These are phyloP conservation scores for Xanthoconium separans DNA, from an alignment of 1,284 basidiomycete genomes.

Conservation along the genomic window DNA sequence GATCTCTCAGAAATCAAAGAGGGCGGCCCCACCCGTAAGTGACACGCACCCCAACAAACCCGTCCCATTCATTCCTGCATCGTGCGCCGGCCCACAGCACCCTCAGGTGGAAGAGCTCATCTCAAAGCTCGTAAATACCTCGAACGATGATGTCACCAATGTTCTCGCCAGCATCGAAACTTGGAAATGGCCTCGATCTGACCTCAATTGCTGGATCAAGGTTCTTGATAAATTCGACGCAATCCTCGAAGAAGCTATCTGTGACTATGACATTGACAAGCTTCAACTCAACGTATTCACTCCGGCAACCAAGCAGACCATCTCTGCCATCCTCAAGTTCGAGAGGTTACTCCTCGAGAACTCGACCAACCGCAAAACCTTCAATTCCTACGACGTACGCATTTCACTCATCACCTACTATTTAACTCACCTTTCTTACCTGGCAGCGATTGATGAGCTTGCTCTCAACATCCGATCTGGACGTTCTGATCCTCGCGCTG, in stretches of 20 bases:
- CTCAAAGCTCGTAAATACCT: conserved; percentile 59
- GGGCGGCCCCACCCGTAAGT: conserved; percentile 63
- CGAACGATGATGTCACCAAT: conserved; percentile 64
- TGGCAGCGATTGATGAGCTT: conserved; percentile 85
- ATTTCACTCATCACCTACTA: conserved; percentile 1
- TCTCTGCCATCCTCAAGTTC: conserved; percentile 86
- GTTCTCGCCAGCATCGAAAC: conserved; percentile 64
- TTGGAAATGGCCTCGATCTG: conserved; percentile 97
- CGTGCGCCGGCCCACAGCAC: conserved; percentile 48
- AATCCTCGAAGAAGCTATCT: conserved; percentile 81
- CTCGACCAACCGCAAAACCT: conserved; percentile 97
- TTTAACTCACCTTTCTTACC: conserved; percentile 16
- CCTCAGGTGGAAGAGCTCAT: conserved; percentile 77
- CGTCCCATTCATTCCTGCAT: conserved; percentile 28
- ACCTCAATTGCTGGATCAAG: conserved; percentile 95
- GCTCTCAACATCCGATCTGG: conserved; percentile 85
- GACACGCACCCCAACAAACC: not conserved
- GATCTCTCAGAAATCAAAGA: conserved; percentile 79
- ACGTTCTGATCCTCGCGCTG: conserved; percentile 82
- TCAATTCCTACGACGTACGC: conserved; percentile 94
- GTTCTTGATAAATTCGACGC: conserved; percentile 95
- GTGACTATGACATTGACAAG: conserved; percentile 81
- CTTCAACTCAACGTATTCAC: conserved; percentile 83
- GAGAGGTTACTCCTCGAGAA: conserved; percentile 92
- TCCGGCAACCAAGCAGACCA: conserved; percentile 69